Conservation (phyloP, 2,329 filamentous ascomycete genomes). For the Cladosporium phlei region DNA sequence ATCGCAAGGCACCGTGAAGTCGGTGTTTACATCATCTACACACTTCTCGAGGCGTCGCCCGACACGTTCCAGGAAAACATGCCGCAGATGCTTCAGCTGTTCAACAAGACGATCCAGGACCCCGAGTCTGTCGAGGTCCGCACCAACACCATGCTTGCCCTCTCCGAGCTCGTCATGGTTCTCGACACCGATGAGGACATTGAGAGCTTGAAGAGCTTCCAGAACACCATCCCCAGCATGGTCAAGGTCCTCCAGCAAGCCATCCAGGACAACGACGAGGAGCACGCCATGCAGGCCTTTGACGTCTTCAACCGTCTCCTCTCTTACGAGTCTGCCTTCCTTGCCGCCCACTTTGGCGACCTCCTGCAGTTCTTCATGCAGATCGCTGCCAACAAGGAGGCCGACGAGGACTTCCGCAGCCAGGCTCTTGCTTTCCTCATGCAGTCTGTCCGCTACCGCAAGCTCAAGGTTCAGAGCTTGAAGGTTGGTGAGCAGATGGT, state of each 20-base stretch:
- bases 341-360: constrained; percentile 82
- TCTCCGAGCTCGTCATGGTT: constrained; percentile 82
- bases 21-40: constrained; percentile 87
- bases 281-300: constrained; percentile 83
- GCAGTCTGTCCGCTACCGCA: constrained; percentile 85
- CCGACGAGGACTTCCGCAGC: constrained; percentile 78
- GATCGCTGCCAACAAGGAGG: constrained; percentile 67
- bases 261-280: constrained; percentile 69
- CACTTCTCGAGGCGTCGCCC: constrained; percentile 81
- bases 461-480: constrained; percentile 90
- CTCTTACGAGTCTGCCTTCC: constrained; percentile 77
- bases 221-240: constrained; percentile 78
- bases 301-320: constrained; percentile 96
- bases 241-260: constrained; percentile 82
- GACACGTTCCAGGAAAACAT: constrained; percentile 79
- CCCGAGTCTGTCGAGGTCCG: constrained; percentile 86
- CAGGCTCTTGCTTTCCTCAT: constrained; percentile 93
- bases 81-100: constrained; percentile 72
- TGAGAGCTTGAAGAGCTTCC: constrained; percentile 67
- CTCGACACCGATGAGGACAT: constrained; percentile 82
- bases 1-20: constrained; percentile 80
- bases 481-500: constrained; percentile 84
- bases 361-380: constrained; percentile 92
- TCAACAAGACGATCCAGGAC: constrained; percentile 82
- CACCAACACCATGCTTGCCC: constrained; percentile 86